phyloP scores from a whole-genome alignment of 2,329 filamentous ascomycete genomes.

The Lizonia empirigonia region DNA sequence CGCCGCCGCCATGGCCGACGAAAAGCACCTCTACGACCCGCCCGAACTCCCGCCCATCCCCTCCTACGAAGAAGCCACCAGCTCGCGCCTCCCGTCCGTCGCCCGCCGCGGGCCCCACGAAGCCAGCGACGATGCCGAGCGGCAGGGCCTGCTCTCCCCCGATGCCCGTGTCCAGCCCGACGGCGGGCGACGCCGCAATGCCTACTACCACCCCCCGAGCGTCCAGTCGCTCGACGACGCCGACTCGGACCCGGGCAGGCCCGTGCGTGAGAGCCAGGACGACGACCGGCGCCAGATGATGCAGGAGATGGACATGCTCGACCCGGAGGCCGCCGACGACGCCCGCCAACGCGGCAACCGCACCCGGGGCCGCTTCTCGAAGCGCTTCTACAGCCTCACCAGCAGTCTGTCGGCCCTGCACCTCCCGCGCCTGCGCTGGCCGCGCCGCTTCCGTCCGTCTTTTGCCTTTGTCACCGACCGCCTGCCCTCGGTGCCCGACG shows the following conservation, averaged over 20 bases:
- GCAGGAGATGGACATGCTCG: conserved; percentile 66
- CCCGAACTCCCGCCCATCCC: conserved; percentile 72
- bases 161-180: conserved; percentile 40
- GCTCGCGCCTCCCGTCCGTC: conserved; percentile 56
- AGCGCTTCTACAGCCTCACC: conserved; percentile 61
- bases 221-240: conserved; percentile 77
- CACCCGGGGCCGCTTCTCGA: conserved; percentile 55
- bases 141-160: conserved; percentile 73
- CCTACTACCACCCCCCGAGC: conserved; percentile 75
- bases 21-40: conserved; percentile 48
- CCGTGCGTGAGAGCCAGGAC: conserved; percentile 60
- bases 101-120: conserved; percentile 62
- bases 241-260: conserved; percentile 56
- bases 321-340: conserved; percentile 43
- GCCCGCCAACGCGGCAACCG: conserved; percentile 37
- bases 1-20: conserved; percentile 43
- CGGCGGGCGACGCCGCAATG: conserved; percentile 43
- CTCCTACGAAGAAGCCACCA: conserved; percentile 80
- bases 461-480: conserved; percentile 41
- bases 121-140: conserved; percentile 73
- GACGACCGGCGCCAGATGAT: conserved; percentile 75
- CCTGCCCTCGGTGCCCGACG: conserved; percentile 53
- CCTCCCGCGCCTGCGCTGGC: conserved; percentile 38
- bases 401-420: conserved; percentile 64
- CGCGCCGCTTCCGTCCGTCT: conserved; percentile 19